Evolutionary conservation across 169 alveolate species (phyloP).

Genomic region (Besnoitia besnoiti): DNA sequence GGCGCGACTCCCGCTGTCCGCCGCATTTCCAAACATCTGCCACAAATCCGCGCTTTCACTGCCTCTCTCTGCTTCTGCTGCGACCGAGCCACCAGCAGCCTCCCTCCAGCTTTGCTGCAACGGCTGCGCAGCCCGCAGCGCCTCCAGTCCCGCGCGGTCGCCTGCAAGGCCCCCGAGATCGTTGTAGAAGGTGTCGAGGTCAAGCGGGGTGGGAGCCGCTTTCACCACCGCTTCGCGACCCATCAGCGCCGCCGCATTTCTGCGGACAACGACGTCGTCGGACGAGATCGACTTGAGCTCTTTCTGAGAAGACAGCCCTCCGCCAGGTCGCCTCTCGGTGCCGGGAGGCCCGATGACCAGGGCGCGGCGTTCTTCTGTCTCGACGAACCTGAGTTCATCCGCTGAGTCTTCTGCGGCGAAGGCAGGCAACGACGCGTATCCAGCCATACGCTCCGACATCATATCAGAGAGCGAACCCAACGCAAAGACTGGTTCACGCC

Average conservation of each 20-base stretch:
- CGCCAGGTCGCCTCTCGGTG: not conserved
- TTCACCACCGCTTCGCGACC: conserved; percentile 11
- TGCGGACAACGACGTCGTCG: not conserved
- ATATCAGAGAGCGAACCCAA: not conserved
- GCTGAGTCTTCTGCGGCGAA: conserved; percentile 35
- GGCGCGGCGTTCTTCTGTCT: conserved; percentile 14
- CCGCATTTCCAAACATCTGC: not conserved
- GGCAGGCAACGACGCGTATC: conserved; percentile 31
- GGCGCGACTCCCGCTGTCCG: not conserved
- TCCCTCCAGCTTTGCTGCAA: not conserved
- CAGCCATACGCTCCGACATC: not conserved
- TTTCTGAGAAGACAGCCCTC: not conserved
- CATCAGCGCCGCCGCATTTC: conserved; percentile 48
- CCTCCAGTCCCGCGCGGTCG: not conserved
- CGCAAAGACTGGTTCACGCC: not conserved
- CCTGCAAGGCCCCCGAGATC: not conserved
- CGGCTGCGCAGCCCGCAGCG: not conserved
- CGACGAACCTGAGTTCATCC: not conserved
- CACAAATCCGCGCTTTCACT: not conserved
- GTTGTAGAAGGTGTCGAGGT: conserved; percentile 49
- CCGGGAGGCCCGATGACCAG: not conserved
- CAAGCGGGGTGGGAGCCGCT: not conserved
- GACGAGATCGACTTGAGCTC: conserved; percentile 38
- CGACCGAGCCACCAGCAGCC: not conserved
- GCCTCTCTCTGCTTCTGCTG: not conserved